A percentile compares a stretch with the other conserved stretches of the same genome.
Conservation (phyloP, 306 rosid species). For the Sesbania bispinosa region DNA sequence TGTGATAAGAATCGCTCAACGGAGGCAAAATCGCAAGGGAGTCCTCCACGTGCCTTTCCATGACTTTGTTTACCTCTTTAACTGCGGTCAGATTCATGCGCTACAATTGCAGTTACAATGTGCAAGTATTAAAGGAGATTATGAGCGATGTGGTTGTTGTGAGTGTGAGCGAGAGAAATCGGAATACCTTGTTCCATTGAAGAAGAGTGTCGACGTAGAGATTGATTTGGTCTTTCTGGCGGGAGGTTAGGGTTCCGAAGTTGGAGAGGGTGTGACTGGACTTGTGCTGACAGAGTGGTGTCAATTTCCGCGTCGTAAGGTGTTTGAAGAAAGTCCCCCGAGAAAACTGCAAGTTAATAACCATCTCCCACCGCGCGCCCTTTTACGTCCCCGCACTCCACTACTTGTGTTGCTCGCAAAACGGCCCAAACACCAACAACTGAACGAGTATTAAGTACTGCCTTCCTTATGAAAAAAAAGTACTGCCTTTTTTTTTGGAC, state of each 20-base stretch:
- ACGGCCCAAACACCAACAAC: no score
- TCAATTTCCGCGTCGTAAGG: constrained; percentile 37
- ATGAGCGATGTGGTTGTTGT: not conserved
- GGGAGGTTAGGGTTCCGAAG: constrained; percentile 53
- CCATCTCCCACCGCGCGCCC: constrained; percentile 40
- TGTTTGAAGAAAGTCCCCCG: constrained; percentile 74
- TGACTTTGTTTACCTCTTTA: constrained; percentile 57
- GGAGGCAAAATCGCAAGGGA: constrained; percentile 80
- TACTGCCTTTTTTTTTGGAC: no score
- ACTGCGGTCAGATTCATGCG: constrained; percentile 85
- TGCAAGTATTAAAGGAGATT: not conserved
- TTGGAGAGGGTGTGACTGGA: constrained; percentile 32
- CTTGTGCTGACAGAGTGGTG: constrained; percentile 28
- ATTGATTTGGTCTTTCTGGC: constrained; percentile 63
- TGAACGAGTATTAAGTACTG: no score
- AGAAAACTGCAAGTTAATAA: constrained; percentile 36
- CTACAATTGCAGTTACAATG: constrained; percentile 35
- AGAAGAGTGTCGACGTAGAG: constrained; percentile 82
- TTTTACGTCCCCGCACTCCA: not conserved
- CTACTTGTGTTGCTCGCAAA: not conserved
- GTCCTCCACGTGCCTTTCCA: constrained; percentile 93
- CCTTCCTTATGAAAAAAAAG: no score
- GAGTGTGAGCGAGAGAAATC: not conserved
- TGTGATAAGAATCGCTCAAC: constrained; percentile 41
- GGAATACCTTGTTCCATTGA: constrained; percentile 78